Evolutionary conservation across 345 rosid species (phyloP).

Genomic region (Reutealis trisperma): DNA sequence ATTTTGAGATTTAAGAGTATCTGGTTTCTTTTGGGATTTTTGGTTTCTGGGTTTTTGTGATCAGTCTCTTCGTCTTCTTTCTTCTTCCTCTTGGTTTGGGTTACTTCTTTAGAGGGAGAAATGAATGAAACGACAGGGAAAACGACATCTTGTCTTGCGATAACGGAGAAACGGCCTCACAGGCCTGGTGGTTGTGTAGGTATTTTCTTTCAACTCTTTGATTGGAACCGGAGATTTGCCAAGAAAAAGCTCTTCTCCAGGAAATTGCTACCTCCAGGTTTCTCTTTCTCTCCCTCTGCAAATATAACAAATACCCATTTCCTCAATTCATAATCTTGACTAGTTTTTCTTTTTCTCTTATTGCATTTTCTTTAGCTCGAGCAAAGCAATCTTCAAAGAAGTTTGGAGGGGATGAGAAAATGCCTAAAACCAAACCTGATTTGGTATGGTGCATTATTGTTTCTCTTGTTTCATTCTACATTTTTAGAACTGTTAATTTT

Average conservation of each 20-base stretch:
- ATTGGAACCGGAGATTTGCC: slow-evolving; percentile 83
- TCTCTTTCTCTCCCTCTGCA: neutral
- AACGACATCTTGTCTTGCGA: slow-evolving; percentile 49
- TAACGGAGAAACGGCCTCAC: slow-evolving; percentile 66
- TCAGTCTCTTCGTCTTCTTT: slow-evolving; percentile 10
- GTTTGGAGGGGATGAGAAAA: slow-evolving; percentile 80
- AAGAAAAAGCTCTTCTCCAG: slow-evolving; percentile 80
- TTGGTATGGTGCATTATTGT: slow-evolving; percentile 43
- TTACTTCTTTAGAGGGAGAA: slow-evolving; percentile 19
- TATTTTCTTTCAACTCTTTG: slow-evolving; percentile 84
- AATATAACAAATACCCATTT: neutral
- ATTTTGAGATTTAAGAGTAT: slow-evolving; percentile 9
- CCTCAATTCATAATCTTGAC: neutral
- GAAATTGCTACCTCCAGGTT: slow-evolving; percentile 79
- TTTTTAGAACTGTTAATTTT: neutral
- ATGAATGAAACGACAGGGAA: slow-evolving; percentile 58
- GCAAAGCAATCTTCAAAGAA: slow-evolving; percentile 59
- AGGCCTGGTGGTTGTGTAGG: slow-evolving; percentile 86
- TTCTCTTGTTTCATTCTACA: neutral
- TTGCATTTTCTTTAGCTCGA: slow-evolving; percentile 38
- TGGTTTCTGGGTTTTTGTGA: slow-evolving; percentile 9
- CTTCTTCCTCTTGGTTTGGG: neutral
- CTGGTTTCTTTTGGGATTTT: slow-evolving; percentile 12
- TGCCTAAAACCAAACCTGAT: slow-evolving; percentile 73
- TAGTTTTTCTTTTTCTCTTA: neutral